phyloP scores from a whole-genome alignment of 345 rosid species.

The Cochlearia excelsa region DNA sequence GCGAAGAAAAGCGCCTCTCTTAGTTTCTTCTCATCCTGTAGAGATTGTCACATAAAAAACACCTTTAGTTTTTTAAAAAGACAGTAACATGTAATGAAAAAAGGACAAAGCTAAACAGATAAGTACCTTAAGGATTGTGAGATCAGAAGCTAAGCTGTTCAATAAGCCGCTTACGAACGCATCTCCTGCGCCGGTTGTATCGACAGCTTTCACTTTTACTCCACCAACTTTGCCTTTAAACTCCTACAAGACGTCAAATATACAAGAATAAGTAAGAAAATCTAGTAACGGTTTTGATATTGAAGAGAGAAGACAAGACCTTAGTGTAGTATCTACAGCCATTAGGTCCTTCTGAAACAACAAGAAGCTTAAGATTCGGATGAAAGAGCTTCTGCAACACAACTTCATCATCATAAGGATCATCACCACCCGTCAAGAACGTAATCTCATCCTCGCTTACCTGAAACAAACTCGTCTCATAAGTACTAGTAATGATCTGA shows the following conservation, averaged over 20 bases:
- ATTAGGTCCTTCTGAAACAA: slow-evolving; percentile 84
- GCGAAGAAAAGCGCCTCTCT: slow-evolving; percentile 75
- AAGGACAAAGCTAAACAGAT: background rate
- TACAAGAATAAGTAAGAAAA: slow-evolving; percentile 4
- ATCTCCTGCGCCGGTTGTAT: slow-evolving; percentile 90
- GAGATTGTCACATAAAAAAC: background rate
- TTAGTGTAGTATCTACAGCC: slow-evolving; percentile 96
- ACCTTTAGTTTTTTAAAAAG: background rate
- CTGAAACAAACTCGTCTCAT: slow-evolving; percentile 40
- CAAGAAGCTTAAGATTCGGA: slow-evolving; percentile 76
- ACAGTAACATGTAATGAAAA: background rate
- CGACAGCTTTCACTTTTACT: slow-evolving; percentile 61
- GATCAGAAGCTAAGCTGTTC: slow-evolving; percentile 57
- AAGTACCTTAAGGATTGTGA: slow-evolving; percentile 43
- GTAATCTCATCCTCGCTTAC: slow-evolving; percentile 90
- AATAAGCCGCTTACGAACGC: slow-evolving; percentile 73
- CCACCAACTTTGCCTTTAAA: slow-evolving; percentile 70
- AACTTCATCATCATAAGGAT: slow-evolving; percentile 60
- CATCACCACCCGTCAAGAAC: slow-evolving; percentile 67
- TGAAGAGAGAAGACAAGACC: slow-evolving; percentile 35
- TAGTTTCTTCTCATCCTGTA: slow-evolving; percentile 76
- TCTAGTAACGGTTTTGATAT: background rate
- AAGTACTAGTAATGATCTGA: slow-evolving; percentile 5
- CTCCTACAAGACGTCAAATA: slow-evolving; percentile 42
- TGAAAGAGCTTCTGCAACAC: slow-evolving; percentile 69